phyloP scores from a whole-genome alignment of 108 stramenopile genomes.

The Nitzschia sp. region DNA sequence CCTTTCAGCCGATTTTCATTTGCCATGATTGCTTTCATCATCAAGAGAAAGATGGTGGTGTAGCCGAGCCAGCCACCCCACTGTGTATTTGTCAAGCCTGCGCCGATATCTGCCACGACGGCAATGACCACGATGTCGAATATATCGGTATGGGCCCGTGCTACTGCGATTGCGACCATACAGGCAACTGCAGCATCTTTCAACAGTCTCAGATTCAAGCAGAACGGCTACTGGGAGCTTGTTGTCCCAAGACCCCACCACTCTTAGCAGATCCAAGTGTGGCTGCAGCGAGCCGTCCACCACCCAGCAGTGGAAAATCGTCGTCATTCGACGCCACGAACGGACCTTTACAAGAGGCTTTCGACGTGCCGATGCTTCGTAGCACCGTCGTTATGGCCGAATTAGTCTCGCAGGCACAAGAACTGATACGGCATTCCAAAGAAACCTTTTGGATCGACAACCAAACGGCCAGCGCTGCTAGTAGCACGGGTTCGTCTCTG shows the following conservation, averaged over 20 bases:
- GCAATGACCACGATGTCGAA: constrained; percentile 45
- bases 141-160: constrained; percentile 67
- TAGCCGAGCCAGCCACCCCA: constrained; percentile 24
- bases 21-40: constrained; percentile 41
- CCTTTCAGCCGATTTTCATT: constrained; percentile 67
- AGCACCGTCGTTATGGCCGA: constrained; percentile 21
- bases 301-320: not conserved
- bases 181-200: constrained; percentile 24
- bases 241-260: not conserved
- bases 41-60: constrained; percentile 2
- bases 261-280: not conserved
- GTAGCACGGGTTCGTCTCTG: not conserved
- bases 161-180: constrained; percentile 70
- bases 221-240: constrained; percentile 20
- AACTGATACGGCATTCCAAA: constrained; percentile 50
- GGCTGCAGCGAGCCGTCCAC: not conserved
- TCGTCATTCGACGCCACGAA: not conserved
- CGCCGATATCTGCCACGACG: constrained; percentile 60
- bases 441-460: constrained; percentile 80
- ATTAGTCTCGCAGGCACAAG: constrained; percentile 50
- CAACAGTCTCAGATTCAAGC: constrained; percentile 43
- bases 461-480: not conserved
- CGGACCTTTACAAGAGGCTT: constrained; percentile 15
- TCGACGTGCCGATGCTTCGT: constrained; percentile 23
- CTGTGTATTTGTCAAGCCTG: constrained; percentile 76